These are phyloP conservation scores for Suhomyces bribrorum DNA, from an alignment of 1,139 yeast genomes.

Conservation along the genomic window DNA sequence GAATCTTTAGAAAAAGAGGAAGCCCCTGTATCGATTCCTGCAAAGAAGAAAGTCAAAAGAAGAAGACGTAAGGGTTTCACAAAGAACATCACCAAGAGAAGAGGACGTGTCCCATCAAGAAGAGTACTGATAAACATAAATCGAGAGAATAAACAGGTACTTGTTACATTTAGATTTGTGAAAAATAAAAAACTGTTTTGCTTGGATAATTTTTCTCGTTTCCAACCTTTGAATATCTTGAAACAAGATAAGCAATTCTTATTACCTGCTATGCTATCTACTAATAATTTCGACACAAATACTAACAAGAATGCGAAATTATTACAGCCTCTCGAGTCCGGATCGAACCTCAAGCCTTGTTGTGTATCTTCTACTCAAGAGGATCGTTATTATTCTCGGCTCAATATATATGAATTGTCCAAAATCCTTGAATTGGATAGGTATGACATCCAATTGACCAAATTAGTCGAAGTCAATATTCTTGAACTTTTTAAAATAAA, in stretches of 20 bases:
- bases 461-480: conserved; percentile 53
- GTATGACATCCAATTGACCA: conserved; percentile 28
- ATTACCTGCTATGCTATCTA: neutral
- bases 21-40: too few species aligned
- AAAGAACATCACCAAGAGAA: too few species aligned
- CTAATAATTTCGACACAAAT: conserved; percentile 1
- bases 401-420: conserved; percentile 32
- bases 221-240: conserved; percentile 2
- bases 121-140: neutral
- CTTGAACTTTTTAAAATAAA: conserved; percentile 56
- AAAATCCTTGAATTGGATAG: conserved; percentile 26
- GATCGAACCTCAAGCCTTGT: neutral
- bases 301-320: neutral
- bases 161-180: neutral
- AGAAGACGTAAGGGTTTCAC: too few species aligned
- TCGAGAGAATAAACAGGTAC: neutral
- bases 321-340: neutral
- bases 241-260: conserved; percentile 1
- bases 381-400: conserved; percentile 27
- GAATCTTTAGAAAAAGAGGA: too few species aligned
- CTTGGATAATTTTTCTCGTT: conserved; percentile 1
- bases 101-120: too few species aligned
- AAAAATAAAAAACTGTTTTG: neutral
- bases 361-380: neutral
- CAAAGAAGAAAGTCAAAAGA: too few species aligned